These are phyloP conservation scores for Gloeostereum incarnatum DNA, from an alignment of 768 basidiomycete genomes.

Conservation along the genomic window DNA sequence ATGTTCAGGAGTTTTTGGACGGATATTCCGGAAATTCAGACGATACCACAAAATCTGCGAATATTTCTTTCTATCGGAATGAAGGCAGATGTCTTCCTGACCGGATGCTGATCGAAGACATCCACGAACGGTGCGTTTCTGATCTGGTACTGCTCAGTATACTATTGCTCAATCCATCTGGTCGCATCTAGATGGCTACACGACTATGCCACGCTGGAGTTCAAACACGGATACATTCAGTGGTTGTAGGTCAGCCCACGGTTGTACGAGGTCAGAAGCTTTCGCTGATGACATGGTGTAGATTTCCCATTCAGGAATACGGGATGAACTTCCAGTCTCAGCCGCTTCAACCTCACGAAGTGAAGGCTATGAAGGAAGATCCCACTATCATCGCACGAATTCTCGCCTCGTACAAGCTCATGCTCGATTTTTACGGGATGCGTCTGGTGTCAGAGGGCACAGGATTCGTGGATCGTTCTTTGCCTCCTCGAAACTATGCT, in stretches of 20 bases:
- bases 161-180: conserved; percentile 1
- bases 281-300: too few relatives aligned
- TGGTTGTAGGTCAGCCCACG: conserved; percentile 50
- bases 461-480: conserved; percentile 46
- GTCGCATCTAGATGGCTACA: conserved; percentile 46
- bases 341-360: conserved; percentile 59
- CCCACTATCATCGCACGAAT: conserved; percentile 38
- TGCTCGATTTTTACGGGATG: conserved; percentile 82
- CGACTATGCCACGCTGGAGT: conserved; percentile 53
- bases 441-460: conserved; percentile 45
- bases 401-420: conserved; percentile 53
- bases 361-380: conserved; percentile 43
- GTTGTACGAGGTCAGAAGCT: not conserved
- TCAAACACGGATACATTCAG: conserved; percentile 67
- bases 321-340: conserved; percentile 66
- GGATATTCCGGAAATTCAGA: conserved; percentile 38
- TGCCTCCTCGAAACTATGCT: conserved; percentile 38
- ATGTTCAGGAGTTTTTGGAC: conserved; percentile 48
- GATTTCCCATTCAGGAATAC: conserved; percentile 67
- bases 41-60: conserved; percentile 25
- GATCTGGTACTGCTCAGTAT: not conserved
- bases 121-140: conserved; percentile 43
- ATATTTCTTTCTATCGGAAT: conserved; percentile 57
- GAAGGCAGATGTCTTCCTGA: conserved; percentile 50
- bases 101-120: conserved; percentile 48